A percentile compares a stretch with the other conserved stretches of the same genome.
Evolutionary conservation across 2,329 filamentous ascomycete species (phyloP).

Genomic region (Epichloe bromicola): DNA sequence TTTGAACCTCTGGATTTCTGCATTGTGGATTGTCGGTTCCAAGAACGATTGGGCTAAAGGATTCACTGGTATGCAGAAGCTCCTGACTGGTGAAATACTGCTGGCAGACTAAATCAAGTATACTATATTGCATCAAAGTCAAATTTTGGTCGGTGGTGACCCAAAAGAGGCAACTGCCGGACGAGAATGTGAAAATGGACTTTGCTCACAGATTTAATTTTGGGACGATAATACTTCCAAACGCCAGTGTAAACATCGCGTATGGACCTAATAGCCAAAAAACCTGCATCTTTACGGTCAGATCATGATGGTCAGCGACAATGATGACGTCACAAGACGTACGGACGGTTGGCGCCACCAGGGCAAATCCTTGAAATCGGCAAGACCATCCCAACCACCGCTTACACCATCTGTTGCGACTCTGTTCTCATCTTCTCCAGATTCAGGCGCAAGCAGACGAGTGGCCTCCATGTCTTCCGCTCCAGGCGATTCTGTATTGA

Average conservation of each 20-base stretch:
- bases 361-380: conserved; percentile 47
- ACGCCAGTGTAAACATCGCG: conserved; percentile 69
- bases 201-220: conserved; percentile 62
- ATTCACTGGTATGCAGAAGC: conserved; percentile 38
- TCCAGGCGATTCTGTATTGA: neutral
- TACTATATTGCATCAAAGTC: conserved; percentile 26
- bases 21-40: conserved; percentile 68
- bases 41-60: conserved; percentile 39
- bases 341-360: conserved; percentile 54
- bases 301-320: neutral
- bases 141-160: neutral
- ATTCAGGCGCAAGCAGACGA: conserved; percentile 2
- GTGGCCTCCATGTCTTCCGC: conserved; percentile 1
- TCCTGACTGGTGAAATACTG: conserved; percentile 64
- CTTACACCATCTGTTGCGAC: conserved; percentile 9
- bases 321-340: conserved; percentile 14
- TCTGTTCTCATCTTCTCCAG: neutral
- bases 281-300: conserved; percentile 37
- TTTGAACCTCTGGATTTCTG: conserved; percentile 64
- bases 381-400: conserved; percentile 32
- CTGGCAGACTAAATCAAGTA: conserved; percentile 70
- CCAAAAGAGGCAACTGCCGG: neutral
- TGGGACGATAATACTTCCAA: conserved; percentile 75
- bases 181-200: neutral
- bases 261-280: conserved; percentile 79